Percentiles rank a stretch among this genome's conserved stretches.
Conservation (phyloP, 2,329 filamentous ascomycete species). For the Cladosporium sp. region DNA sequence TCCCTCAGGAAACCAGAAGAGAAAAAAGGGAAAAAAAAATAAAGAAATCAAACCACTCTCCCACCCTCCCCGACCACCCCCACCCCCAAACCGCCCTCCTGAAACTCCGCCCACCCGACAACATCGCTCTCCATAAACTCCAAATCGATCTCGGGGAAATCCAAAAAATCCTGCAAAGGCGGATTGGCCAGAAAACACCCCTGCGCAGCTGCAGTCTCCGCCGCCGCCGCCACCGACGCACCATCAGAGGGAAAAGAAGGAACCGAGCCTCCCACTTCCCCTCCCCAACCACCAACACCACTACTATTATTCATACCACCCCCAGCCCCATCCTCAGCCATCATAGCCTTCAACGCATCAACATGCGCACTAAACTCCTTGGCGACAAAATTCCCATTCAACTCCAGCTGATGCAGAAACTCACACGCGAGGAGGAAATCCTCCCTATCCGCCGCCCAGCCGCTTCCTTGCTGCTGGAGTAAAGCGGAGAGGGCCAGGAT, state of each 20-base stretch:
- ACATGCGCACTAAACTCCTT: conserved; percentile 41
- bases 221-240: no score
- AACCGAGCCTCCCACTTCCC: background rate
- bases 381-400: conserved; percentile 39
- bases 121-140: conserved; percentile 19
- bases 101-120: conserved; percentile 15
- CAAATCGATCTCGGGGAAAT: conserved; percentile 19
- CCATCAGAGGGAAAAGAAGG: no score
- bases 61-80: no score
- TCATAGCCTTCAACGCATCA: conserved; percentile 25
- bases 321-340: conserved; percentile 12
- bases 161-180: conserved; percentile 19
- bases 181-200: no score
- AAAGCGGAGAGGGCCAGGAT: conserved; percentile 43
- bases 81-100: conserved; percentile 5
- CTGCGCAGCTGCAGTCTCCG: no score
- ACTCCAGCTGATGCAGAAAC: conserved; percentile 37
- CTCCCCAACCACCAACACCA: background rate
- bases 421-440: conserved; percentile 37
- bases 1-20: no score
- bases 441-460: conserved; percentile 34
- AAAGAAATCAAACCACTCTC: no score
- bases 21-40: no score
- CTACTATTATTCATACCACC: background rate
- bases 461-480: conserved; percentile 20